Base-by-base conservation (phyloP, 768 basidiomycete species). In the Serpula lacrymans region DNA sequence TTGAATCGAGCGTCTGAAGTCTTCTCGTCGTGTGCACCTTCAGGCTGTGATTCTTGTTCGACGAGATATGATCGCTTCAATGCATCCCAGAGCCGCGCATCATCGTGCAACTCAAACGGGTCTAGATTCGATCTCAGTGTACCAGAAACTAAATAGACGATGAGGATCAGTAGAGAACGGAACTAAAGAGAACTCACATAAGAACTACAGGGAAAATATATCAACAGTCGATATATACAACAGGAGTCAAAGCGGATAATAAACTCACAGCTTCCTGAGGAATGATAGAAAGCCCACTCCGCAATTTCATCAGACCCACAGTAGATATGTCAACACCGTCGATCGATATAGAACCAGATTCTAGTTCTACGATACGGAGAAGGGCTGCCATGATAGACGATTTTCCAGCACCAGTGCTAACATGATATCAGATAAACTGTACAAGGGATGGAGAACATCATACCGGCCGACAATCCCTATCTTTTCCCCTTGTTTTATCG, bases 301-400 rank as follows among this genome's bases (percentile, higher is more conserved):
- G 70, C 30, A 93, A 64, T 57, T 88, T 84, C 35, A 71, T 70
- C 14, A 97, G 65, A 6, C 92, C 93, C 29, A 96, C 72, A 47
- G 72, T 76, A 14, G 88, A 84, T 29, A 90, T 82, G 54, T 97
- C 86, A n/a, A 89, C 67, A 5, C 75, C 88, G 58, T 95, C 92
- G 45, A 95, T 78, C 17, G 64, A 55, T 49, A 97, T 89, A 2
- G 73, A 75, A 14, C 93, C 92, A 7, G 78, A 77, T 0, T 73
- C 63, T 16, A 87, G 68, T 52, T 97, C 94, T 14, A 93, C 88
- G 23, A 96, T 68, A 14, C 91, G 80, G 64, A 83, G 94, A 0
- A 96, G 68, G 4, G 88, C 83, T 51, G 83, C 83, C 85, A 95
- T 87, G 43, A 97, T 84, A 1, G 87, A 87, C 13, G 84, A 87